These are phyloP conservation scores for Salvia splendens DNA, from an alignment of 257 asterid genomes.

Conservation along the genomic window DNA sequence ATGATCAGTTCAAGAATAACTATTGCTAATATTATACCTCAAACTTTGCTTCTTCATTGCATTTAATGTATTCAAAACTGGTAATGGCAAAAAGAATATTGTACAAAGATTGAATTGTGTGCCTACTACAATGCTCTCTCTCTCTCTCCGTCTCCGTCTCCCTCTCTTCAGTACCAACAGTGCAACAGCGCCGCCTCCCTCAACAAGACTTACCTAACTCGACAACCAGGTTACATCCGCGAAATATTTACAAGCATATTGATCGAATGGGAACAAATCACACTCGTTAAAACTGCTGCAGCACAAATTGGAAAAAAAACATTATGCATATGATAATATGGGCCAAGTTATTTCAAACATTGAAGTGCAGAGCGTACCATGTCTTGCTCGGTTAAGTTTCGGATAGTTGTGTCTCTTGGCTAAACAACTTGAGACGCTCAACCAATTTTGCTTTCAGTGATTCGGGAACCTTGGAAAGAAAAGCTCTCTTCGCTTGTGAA, in stretches of 20 bases:
- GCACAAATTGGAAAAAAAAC: neutral
- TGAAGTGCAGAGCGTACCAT: constrained; percentile 40
- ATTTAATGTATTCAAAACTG: neutral
- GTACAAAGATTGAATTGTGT: constrained; percentile 39
- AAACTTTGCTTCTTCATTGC: too few species aligned
- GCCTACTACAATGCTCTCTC: constrained; percentile 25
- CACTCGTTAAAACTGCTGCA: constrained; percentile 14
- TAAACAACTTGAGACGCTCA: constrained; percentile 52
- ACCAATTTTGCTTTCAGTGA: constrained; percentile 64
- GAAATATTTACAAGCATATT: constrained; percentile 38
- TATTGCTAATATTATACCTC: too few species aligned
- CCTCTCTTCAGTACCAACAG: constrained; percentile 29
- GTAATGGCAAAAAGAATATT: constrained; percentile 45
- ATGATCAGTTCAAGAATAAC: too few species aligned
- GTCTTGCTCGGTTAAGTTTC: constrained; percentile 37
- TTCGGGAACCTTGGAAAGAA: constrained; percentile 63
- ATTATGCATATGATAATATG: neutral
- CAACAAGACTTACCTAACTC: constrained; percentile 35
- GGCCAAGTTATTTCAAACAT: neutral
- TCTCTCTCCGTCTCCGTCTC: constrained; percentile 35
- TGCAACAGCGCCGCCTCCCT: constrained; percentile 45
- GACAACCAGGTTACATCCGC: constrained; percentile 32
- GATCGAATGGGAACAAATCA: constrained; percentile 21
- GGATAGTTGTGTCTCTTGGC: constrained; percentile 53
- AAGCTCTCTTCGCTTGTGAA: constrained; percentile 60